These are phyloP conservation scores for Lumnitzera racemosa DNA, from an alignment of 345 rosid species.

Conservation along the genomic window DNA sequence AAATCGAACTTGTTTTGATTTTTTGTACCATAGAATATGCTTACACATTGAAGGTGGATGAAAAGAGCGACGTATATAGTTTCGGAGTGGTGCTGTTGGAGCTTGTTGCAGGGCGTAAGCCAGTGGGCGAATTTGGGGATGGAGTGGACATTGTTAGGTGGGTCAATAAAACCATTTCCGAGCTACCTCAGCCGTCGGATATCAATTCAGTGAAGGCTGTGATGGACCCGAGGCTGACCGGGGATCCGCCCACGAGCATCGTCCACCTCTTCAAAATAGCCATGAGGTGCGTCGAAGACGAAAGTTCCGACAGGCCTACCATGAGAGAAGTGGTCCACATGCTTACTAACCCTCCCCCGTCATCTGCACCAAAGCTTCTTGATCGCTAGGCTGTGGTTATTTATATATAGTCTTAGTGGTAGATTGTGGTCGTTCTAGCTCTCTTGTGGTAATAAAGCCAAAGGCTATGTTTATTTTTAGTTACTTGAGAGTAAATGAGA, in stretches of 20 bases:
- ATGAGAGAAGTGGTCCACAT: constrained; percentile 90
- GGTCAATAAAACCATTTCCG: constrained; percentile 63
- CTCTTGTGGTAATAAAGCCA: no score
- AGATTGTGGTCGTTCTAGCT: no score
- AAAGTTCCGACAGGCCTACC: constrained; percentile 58
- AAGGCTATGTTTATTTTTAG: no score
- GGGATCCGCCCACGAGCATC: constrained; percentile 45
- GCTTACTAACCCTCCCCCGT: constrained; percentile 54
- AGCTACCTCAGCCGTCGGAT: constrained; percentile 63
- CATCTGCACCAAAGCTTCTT: constrained; percentile 31
- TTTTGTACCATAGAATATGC: constrained; percentile 55
- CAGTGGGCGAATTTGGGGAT: constrained; percentile 93
- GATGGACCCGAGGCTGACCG: constrained; percentile 57
- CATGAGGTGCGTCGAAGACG: constrained; percentile 74
- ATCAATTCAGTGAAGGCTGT: constrained; percentile 54
- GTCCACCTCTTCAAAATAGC: constrained; percentile 72
- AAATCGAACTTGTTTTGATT: neutral
- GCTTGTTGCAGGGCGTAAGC: constrained; percentile 72
- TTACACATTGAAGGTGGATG: constrained; percentile 76
- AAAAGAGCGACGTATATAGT: constrained; percentile 92
- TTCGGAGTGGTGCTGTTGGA: constrained; percentile 83
- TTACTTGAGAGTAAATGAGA: no score
- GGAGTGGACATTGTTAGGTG: constrained; percentile 93
- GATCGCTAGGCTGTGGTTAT: neutral
- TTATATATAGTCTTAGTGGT: no score